Conservation (phyloP, 2,329 filamentous ascomycete species). For the Epichloe baconii region DNA sequence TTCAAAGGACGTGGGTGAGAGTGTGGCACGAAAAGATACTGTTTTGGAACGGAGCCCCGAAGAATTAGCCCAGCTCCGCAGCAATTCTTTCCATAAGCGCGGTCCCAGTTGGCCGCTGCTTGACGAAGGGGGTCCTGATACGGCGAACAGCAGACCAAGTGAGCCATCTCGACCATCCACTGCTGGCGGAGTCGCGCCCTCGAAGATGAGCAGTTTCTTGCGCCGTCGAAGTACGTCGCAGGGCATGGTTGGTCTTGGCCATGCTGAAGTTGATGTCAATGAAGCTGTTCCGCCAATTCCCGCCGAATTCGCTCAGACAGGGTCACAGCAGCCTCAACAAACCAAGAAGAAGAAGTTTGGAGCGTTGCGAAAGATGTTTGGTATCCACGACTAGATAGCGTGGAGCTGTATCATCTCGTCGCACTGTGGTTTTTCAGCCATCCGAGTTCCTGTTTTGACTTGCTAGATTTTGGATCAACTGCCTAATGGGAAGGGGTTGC, state of each 20-base stretch:
- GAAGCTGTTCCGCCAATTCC: constrained; percentile 5
- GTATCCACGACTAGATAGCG: constrained; percentile 29
- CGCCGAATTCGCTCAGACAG: background rate
- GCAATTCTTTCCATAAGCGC: constrained; percentile 18
- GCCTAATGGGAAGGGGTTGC: too few relatives aligned
- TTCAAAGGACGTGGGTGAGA: constrained; percentile 41
- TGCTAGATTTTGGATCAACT: background rate
- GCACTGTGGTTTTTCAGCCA: background rate
- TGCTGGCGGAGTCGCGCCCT: constrained; percentile 15
- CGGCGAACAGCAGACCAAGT: constrained; percentile 13
- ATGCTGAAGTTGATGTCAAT: constrained; percentile 6
- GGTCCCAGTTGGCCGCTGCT: constrained; percentile 22
- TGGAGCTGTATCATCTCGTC: constrained; percentile 6
- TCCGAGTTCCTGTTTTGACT: background rate
- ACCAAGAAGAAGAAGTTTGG: constrained; percentile 55
- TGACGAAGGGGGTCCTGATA: constrained; percentile 17
- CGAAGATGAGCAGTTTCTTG: constrained; percentile 17
- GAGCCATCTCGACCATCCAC: constrained; percentile 21
- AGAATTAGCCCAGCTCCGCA: constrained; percentile 35
- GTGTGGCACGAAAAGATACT: constrained; percentile 48
- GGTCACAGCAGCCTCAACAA: constrained; percentile 2
- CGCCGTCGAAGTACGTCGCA: constrained; percentile 26
- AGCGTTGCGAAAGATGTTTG: constrained; percentile 51
- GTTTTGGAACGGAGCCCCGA: constrained; percentile 44
- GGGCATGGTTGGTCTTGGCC: constrained; percentile 12